Percentiles rank a stretch among this genome's conserved stretches.
phyloP scores from a whole-genome alignment of 202 grass and related monocot species.

The Elaeis oleifera region DNA sequence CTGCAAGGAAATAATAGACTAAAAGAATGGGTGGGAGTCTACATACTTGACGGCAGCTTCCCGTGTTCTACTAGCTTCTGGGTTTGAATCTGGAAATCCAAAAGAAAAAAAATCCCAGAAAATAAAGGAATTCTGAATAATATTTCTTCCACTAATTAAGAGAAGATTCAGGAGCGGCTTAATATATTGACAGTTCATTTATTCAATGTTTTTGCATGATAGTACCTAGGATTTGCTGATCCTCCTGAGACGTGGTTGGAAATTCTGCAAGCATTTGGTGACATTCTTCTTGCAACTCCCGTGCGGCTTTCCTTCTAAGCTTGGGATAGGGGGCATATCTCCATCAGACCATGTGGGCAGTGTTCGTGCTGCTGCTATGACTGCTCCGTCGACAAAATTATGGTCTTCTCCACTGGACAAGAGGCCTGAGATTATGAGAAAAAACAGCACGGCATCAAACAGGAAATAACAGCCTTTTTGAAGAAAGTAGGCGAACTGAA shows the following conservation, averaged over 20 bases:
- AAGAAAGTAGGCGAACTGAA: background rate
- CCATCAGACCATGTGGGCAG: constrained; percentile 86
- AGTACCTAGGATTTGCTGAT: constrained; percentile 61
- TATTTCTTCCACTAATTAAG: background rate
- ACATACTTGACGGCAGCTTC: constrained; percentile 67
- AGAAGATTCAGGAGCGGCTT: background rate
- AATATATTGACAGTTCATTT: background rate
- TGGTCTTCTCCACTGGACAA: constrained; percentile 46
- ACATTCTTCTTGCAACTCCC: constrained; percentile 70
- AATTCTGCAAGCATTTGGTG: constrained; percentile 57
- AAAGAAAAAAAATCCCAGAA: background rate
- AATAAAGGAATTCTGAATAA: background rate
- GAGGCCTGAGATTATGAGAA: constrained; percentile 20
- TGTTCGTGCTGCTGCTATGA: constrained; percentile 68
- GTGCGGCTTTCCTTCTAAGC: constrained; percentile 64
- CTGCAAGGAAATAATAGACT: background rate
- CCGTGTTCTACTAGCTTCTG: constrained; percentile 52
- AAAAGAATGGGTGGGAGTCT: background rate
- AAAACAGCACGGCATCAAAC: background rate
- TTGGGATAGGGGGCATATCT: constrained; percentile 66
- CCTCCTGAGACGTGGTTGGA: constrained; percentile 60
- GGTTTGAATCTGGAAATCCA: constrained; percentile 53
- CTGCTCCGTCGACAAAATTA: constrained; percentile 66
- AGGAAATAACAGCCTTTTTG: background rate
- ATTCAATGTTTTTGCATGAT: no score